Conservation (phyloP, 805 yeast genomes). For the Metschnikowia sp. region DNA sequence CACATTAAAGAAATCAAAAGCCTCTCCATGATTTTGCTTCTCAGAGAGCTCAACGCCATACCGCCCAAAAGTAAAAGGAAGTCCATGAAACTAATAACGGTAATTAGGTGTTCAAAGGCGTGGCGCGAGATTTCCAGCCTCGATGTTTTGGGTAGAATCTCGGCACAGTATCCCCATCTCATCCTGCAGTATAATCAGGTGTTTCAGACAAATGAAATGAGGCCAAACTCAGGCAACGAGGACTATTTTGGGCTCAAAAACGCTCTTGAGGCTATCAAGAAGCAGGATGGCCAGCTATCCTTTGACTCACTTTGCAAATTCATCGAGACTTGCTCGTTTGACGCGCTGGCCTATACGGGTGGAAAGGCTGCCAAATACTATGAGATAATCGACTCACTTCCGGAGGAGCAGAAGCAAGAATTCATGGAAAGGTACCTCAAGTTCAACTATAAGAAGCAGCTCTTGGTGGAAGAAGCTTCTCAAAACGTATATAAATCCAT, state of each 20-base stretch:
- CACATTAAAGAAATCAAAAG: conserved; percentile 2
- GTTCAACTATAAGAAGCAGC: conserved; percentile 26
- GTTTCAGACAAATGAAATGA: not conserved
- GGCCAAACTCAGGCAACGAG: not conserved
- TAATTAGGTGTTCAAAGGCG: not conserved
- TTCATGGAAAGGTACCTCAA: conserved; percentile 26
- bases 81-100: conserved; percentile 2
- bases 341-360: conserved; percentile 5
- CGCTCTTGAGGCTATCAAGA: conserved; percentile 12
- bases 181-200: conserved; percentile 7
- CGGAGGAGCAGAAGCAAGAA: conserved; percentile 8
- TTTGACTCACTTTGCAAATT: conserved; percentile 23
- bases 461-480: conserved; percentile 26
- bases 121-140: not conserved
- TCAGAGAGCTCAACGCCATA: not conserved
- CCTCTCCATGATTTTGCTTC: conserved; percentile 1
- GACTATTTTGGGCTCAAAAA: not conserved
- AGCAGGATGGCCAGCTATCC: conserved; percentile 21
- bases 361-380: conserved; percentile 9
- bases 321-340: conserved; percentile 19
- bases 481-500: conserved; percentile 4
- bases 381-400: conserved; percentile 21
- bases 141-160: not conserved
- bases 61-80: not conserved
- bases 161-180: not conserved